Conservation (phyloP, 495 filamentous ascomycete species). For the Aspergillus sclerotiicarbonarius region DNA sequence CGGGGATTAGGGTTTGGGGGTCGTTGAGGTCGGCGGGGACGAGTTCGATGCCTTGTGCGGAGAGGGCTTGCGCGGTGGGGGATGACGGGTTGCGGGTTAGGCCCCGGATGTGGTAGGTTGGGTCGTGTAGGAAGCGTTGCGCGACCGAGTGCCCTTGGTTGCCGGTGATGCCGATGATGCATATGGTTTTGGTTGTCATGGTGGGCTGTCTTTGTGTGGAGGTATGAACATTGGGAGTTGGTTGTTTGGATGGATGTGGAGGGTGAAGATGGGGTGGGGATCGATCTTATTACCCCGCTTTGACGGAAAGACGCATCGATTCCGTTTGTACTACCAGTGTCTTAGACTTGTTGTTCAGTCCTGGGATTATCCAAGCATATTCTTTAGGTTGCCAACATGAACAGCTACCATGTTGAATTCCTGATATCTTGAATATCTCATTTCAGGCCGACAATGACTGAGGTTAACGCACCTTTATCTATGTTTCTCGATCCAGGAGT, state of each 20-base stretch:
- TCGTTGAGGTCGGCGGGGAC: slow-evolving; percentile 2
- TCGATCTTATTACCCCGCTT: not conserved
- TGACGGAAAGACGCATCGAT: too few species aligned
- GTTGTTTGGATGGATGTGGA: too few species aligned
- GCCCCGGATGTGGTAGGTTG: slow-evolving; percentile 37
- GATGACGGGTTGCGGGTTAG: slow-evolving; percentile 39
- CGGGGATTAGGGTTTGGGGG: not conserved
- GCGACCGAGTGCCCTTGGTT: slow-evolving; percentile 38
- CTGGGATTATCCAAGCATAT: too few species aligned
- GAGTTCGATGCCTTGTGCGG: not conserved
- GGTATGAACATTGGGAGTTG: not conserved
- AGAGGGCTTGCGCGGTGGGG: slow-evolving; percentile 13
- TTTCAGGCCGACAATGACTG: too few species aligned
- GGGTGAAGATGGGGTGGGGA: not conserved
- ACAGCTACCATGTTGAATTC: too few species aligned
- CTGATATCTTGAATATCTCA: too few species aligned
- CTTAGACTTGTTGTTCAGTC: too few species aligned
- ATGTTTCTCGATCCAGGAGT: too few species aligned
- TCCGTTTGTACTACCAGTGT: too few species aligned
- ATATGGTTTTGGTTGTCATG: slow-evolving; percentile 18
- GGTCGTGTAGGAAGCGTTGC: slow-evolving; percentile 29
- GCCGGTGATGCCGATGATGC: slow-evolving; percentile 48
- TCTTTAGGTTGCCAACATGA: too few species aligned
- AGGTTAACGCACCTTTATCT: too few species aligned
- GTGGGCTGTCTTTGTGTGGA: not conserved